Conservation (phyloP, 192 early-diverging fungal genomes). For the Backusella mclennaniae region DNA sequence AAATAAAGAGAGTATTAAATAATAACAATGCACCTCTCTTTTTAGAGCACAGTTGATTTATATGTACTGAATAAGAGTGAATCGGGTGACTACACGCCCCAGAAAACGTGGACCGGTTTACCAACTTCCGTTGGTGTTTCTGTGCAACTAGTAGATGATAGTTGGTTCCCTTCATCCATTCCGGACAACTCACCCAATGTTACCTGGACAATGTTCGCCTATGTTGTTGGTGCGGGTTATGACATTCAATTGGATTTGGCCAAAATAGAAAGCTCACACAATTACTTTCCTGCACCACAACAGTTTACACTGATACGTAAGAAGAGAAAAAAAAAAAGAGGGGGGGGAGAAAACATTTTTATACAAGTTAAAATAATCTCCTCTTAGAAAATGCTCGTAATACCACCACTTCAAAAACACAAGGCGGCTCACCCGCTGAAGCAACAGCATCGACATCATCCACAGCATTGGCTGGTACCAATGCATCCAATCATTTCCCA, state of each 20-base stretch:
- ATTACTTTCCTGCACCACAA: slow-evolving; percentile 19
- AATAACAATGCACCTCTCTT: background rate
- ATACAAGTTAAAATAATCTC: background rate
- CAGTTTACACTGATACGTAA: slow-evolving; percentile 27
- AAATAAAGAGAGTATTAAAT: background rate
- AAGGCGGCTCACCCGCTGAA: background rate
- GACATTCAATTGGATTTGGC: slow-evolving; percentile 7
- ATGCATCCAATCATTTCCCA: slow-evolving; percentile 5
- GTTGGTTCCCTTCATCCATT: slow-evolving; percentile 20
- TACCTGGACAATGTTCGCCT: slow-evolving; percentile 17
- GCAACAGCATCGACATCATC: background rate
- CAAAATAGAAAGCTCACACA: background rate
- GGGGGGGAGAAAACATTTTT: background rate
- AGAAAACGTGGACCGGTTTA: slow-evolving; percentile 25
- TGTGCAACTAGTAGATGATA: slow-evolving; percentile 23
- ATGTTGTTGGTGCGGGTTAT: slow-evolving; percentile 23
- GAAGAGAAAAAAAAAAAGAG: background rate
- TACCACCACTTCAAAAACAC: slow-evolving; percentile 10
- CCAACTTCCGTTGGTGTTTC: slow-evolving; percentile 3
- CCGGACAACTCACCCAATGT: slow-evolving; percentile 21
- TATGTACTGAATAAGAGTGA: background rate
- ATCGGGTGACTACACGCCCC: slow-evolving; percentile 12
- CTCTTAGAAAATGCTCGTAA: slow-evolving; percentile 26
- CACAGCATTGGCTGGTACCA: background rate
- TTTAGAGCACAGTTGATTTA: background rate